phyloP scores from a whole-genome alignment of 208 protist genomes.

The Naegleria gruberi region DNA sequence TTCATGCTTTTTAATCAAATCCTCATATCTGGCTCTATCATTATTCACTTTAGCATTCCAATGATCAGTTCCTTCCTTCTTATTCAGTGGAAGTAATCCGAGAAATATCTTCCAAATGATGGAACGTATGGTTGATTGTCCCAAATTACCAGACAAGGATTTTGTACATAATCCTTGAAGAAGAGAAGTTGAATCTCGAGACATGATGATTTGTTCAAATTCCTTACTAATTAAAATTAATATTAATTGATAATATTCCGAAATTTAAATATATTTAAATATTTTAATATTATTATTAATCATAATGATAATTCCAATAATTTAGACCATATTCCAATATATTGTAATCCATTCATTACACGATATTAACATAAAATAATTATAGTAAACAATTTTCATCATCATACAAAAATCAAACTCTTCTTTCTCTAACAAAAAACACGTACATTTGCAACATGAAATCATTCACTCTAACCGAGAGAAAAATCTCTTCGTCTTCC shows the following conservation, averaged over 20 bases:
- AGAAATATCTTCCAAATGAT: constrained; percentile 10
- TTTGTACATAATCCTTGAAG: not conserved
- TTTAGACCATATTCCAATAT: too few species aligned
- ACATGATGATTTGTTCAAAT: not conserved
- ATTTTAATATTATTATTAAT: too few species aligned
- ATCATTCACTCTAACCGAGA: not conserved
- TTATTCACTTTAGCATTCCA: not conserved
- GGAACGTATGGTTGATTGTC: not conserved
- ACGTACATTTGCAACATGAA: not conserved
- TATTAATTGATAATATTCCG: too few species aligned
- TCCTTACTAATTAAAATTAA: not conserved
- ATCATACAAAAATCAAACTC: not conserved
- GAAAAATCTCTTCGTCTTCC: not conserved
- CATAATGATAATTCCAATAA: not conserved
- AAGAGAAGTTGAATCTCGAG: not conserved
- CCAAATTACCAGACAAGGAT: not conserved
- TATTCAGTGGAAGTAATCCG: not conserved
- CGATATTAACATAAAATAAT: too few species aligned
- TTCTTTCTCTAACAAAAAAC: too few species aligned
- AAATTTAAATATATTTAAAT: too few species aligned
- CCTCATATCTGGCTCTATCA: not conserved
- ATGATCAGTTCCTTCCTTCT: not conserved
- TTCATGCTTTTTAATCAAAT: not conserved
- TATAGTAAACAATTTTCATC: not conserved
- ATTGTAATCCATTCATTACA: too few species aligned